phyloP scores from a whole-genome alignment of 2,329 filamentous ascomycete species.

The Zymoseptoria tritici region DNA sequence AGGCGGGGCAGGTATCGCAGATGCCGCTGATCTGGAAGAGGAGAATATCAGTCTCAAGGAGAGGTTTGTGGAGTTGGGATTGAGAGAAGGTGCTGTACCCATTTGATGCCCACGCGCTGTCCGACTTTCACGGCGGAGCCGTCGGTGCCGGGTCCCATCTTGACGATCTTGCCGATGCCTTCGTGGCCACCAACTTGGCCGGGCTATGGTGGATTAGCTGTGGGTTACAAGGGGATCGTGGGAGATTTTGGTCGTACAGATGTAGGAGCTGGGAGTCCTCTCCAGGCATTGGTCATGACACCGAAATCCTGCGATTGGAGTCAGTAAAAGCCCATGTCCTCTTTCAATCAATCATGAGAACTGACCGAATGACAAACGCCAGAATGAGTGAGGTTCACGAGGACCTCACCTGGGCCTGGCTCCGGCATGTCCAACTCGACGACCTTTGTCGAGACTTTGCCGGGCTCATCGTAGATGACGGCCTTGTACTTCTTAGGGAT shows the following conservation, averaged over 20 bases:
- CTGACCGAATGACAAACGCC: constrained; percentile 60
- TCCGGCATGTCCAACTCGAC: constrained; percentile 58
- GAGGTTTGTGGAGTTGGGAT: too few relatives aligned
- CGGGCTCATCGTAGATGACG: constrained; percentile 57
- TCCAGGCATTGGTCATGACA: constrained; percentile 40
- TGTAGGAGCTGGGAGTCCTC: constrained; percentile 51
- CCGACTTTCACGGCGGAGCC: constrained; percentile 53
- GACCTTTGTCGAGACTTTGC: constrained; percentile 57
- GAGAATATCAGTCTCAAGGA: background rate
- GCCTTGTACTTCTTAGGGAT: constrained; percentile 56
- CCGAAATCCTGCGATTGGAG: too few relatives aligned
- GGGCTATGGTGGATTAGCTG: background rate
- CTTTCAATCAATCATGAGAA: too few relatives aligned
- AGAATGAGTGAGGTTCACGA: constrained; percentile 43
- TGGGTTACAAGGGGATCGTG: constrained; percentile 24
- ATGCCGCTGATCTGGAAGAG: constrained; percentile 40
- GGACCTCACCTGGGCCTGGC: constrained; percentile 50
- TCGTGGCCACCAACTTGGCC: constrained; percentile 60
- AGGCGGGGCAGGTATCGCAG: constrained; percentile 49
- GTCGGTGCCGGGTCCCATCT: constrained; percentile 55
- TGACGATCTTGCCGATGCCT: constrained; percentile 57
- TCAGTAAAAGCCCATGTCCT: too few relatives aligned
- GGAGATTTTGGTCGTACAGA: constrained; percentile 25
- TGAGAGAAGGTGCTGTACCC: too few relatives aligned
- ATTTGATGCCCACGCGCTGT: constrained; percentile 64